Conservation (phyloP, 371 early-diverging fungal genomes). For the Apophysomyces trapeziformis region DNA sequence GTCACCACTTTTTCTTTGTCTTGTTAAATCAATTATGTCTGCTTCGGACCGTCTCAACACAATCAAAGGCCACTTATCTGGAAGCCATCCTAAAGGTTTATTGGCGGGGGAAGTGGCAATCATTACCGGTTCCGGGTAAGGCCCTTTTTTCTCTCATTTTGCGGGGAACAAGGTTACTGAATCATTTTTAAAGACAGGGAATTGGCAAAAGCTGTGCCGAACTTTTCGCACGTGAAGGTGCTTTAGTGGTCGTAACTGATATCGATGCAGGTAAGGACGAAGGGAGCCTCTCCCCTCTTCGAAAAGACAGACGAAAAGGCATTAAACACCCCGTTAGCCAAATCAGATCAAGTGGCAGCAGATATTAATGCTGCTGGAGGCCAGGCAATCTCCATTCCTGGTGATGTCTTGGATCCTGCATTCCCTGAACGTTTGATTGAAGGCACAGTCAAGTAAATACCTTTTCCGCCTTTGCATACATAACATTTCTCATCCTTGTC, state of each 20-base stretch:
- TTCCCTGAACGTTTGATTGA: slow-evolving; percentile 66
- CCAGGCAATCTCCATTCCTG: slow-evolving; percentile 64
- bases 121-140: slow-evolving; percentile 82
- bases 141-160: background rate
- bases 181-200: slow-evolving; percentile 60
- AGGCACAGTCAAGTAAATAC: slow-evolving; percentile 59
- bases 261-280: slow-evolving; percentile 49
- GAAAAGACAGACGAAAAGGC: background rate
- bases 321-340: slow-evolving; percentile 32
- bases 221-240: slow-evolving; percentile 82
- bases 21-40: slow-evolving; percentile 38
- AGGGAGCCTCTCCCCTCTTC: background rate
- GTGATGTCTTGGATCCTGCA: slow-evolving; percentile 56
- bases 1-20: slow-evolving; percentile 17
- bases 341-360: slow-evolving; percentile 63
- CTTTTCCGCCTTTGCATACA: background rate
- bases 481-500: background rate
- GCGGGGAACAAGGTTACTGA: slow-evolving; percentile 3
- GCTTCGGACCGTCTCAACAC: slow-evolving; percentile 53
- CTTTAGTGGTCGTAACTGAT: slow-evolving; percentile 73
- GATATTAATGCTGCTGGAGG: slow-evolving; percentile 64
- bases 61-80: slow-evolving; percentile 55
- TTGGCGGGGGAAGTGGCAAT: slow-evolving; percentile 80
- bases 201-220: slow-evolving; percentile 79
- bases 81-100: slow-evolving; percentile 61